These are phyloP conservation scores for Halophytophthora batemanensis DNA, from an alignment of 352 stramenopile genomes.

Conservation along the genomic window DNA sequence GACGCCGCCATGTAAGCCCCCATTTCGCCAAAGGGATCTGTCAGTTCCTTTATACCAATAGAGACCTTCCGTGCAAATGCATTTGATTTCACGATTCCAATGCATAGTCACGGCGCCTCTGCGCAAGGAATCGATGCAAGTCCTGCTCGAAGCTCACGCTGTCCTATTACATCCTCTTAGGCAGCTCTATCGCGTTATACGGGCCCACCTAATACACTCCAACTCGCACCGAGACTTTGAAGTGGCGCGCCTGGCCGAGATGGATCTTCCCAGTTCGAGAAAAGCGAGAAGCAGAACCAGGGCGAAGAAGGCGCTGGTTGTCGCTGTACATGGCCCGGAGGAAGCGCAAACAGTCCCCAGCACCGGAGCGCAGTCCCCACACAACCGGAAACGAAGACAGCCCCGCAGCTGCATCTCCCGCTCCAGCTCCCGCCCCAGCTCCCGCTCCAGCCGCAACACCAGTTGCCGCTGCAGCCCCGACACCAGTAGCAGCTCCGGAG, in stretches of 20 bases:
- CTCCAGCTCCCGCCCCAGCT: slow-evolving; percentile 12
- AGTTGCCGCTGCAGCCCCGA: slow-evolving; percentile 2
- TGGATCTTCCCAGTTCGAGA: not conserved
- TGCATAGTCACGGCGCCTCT: no score
- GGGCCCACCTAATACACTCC: not conserved
- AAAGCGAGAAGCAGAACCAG: slow-evolving; percentile 1
- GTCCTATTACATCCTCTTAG: not conserved
- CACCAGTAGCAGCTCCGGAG: slow-evolving; percentile 3
- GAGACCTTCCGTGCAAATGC: no score
- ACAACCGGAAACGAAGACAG: no score
- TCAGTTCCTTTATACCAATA: not conserved
- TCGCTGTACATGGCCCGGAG: no score
- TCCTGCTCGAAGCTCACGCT: no score
- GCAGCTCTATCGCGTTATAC: not conserved
- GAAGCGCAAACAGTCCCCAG: no score
- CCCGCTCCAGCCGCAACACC: not conserved
- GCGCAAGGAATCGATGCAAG: no score
- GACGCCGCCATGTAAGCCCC: slow-evolving; percentile 4
- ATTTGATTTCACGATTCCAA: slow-evolving; percentile 4
- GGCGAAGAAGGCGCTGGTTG: no score
- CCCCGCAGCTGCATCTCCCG: slow-evolving; percentile 15
- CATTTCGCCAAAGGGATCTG: no score
- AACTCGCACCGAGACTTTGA: not conserved
- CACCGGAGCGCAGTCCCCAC: no score
- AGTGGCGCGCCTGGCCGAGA: not conserved